These are phyloP conservation scores for Sphaerulina vaccinii DNA, from an alignment of 2,329 filamentous ascomycete genomes.

Conservation along the genomic window DNA sequence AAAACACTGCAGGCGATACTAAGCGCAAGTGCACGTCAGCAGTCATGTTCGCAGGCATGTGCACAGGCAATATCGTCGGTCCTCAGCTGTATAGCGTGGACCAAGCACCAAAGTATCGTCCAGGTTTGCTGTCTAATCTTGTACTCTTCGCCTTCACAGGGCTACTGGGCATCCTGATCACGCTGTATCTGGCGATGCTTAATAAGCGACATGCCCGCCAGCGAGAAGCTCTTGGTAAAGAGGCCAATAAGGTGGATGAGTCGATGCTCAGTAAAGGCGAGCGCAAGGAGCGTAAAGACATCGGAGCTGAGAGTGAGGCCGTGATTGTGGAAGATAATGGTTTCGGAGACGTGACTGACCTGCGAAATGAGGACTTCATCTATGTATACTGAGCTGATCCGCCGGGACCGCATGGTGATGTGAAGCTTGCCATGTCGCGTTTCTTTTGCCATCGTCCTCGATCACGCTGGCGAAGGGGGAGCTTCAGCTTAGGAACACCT, in stretches of 20 bases:
- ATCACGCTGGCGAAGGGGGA: neutral
- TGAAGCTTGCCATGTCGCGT: too few relatives aligned
- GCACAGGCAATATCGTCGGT: constrained; percentile 7
- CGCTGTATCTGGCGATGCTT: constrained; percentile 1
- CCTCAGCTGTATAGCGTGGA: constrained; percentile 5
- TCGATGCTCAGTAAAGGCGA: neutral
- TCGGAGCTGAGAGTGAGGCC: neutral
- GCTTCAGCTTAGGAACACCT: too few relatives aligned
- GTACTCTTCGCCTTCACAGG: constrained; percentile 3
- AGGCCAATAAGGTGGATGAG: neutral
- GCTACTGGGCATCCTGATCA: neutral
- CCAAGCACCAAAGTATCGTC: constrained; percentile 4
- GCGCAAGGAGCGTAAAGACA: neutral
- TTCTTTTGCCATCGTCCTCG: neutral
- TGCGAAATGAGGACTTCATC: neutral
- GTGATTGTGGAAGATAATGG: constrained; percentile 3
- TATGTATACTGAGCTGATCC: neutral
- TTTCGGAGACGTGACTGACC: constrained; percentile 4
- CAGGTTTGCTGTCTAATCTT: constrained; percentile 7
- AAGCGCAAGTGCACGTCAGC: constrained; percentile 5
- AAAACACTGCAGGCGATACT: constrained; percentile 6
- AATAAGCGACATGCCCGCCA: neutral
- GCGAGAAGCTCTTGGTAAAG: constrained; percentile 3
- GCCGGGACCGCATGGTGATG: neutral
- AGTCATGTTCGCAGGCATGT: constrained; percentile 2